Evolutionary conservation across 306 rosid genomes (phyloP), one percentile per base, ranked within the genome.

Genomic region (Dalbergia oliveri): DNA sequence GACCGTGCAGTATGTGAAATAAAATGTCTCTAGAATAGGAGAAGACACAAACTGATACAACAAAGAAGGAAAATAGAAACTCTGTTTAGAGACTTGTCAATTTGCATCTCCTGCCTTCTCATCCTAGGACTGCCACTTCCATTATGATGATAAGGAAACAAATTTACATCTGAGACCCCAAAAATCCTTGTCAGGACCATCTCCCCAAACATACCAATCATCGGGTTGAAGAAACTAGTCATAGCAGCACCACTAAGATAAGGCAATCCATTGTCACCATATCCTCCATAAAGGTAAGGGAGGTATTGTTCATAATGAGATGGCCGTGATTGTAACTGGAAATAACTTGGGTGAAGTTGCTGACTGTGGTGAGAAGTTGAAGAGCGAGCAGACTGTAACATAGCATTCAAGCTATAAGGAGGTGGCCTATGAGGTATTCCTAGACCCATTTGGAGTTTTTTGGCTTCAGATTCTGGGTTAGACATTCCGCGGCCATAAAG

Each of bases 31-130:
- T 89, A 94, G 72, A 94, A 94, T 76, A 91, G 82, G 70, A 94
- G 94, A 89, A 94, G 94, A 78, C 97, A 94, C 87, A 91, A 78
- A 31, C 91, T 80, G 57, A 93, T 66, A 81, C 95, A 91, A 76
- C 95, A 93, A 76, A 94, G 86, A 5, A 94, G 86, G 66, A 94
- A 94, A 67, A 91, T 65, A 18, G 94, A 90, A 14, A 94, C 89
- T 82, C 99, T 86, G 49, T 79, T 90, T 1, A 94, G 87, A 66
- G 97, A 93, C 85, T 88, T 93, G 69, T 91, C 94, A 43, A 93
- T 84, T 83, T 86, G 90, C 88, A 91, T 80, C 75, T 94, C 99
- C 78, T 91, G 99, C 86, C 97, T 90, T 86, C 95, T 90, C 88
- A 94, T 82, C 86, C 99, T 86, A 43, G 79, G 90, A 76, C 85